Percentiles rank a stretch among this genome's conserved stretches.
Evolutionary conservation across 805 yeast genomes (phyloP).

Genomic region (Candida morakotiae): DNA sequence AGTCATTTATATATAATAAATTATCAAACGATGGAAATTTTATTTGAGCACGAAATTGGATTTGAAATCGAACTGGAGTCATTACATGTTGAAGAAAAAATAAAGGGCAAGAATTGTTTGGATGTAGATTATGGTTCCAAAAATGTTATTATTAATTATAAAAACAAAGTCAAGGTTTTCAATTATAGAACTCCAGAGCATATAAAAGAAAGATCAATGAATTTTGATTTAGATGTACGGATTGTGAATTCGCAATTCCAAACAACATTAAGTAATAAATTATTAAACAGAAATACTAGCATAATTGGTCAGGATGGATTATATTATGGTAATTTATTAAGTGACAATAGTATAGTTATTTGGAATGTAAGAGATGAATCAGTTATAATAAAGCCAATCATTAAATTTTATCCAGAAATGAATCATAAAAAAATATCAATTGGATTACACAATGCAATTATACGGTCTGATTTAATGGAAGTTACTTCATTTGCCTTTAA

Average conservation of each 20-base stretch:
- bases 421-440: slow-evolving; percentile 16
- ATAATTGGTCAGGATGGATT: slow-evolving; percentile 41
- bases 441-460: slow-evolving; percentile 6
- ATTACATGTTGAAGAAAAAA: slow-evolving; percentile 5
- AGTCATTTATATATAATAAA: slow-evolving; percentile 16
- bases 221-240: slow-evolving; percentile 12
- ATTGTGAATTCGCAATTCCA: slow-evolving; percentile 17
- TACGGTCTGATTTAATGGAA: slow-evolving; percentile 7
- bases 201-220: slow-evolving; percentile 10
- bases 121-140: slow-evolving; percentile 32
- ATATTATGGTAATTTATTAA: slow-evolving; percentile 32
- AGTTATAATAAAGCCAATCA: slow-evolving; percentile 13
- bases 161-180: slow-evolving; percentile 17
- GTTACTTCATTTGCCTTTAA: slow-evolving; percentile 29
- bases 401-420: slow-evolving; percentile 18
- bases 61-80: slow-evolving; percentile 10
- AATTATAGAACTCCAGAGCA: slow-evolving; percentile 8
- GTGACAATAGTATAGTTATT: slow-evolving; percentile 37
- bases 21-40: slow-evolving; percentile 9
- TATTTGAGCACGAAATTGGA: slow-evolving; percentile 13
- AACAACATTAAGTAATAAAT: slow-evolving; percentile 9
- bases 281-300: slow-evolving; percentile 13
- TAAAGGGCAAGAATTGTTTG: slow-evolving; percentile 10
- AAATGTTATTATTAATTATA: slow-evolving; percentile 22
- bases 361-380: slow-evolving; percentile 34